Evolutionary conservation across 2,329 filamentous ascomycete genomes (phyloP), one percentile per base, ranked within the genome.

Genomic region (Xylariaceae sp.): DNA sequence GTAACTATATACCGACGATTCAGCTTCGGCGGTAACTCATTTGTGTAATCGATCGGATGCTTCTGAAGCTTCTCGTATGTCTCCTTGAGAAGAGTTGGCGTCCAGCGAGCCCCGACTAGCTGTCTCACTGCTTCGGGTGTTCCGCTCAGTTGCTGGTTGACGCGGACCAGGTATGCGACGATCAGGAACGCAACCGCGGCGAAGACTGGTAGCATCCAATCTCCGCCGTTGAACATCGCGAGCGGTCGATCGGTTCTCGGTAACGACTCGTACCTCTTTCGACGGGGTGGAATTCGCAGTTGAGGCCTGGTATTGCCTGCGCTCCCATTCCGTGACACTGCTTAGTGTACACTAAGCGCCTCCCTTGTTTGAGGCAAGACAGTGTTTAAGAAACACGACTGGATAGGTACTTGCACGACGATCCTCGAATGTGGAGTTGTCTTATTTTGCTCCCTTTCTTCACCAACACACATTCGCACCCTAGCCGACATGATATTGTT

Each of bases 1-100:
- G 78, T 76, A 3, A 80, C 71, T 39, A 80, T 64, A 62, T 79
- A 80, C 34, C 76, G 73, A 49, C 78, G 73, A 10, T 75, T 70
- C 52, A 75, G 64, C 57, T 70, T 73, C 1, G 72, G 74, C 3
- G 78, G 78, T 15, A 79, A 62, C 44, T 73, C 70, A 35, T 71
- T 68, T 5, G 63, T 65, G 60, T 75, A 78, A 57, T 77, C 72
- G 17, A 77, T 66, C 0, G 76, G 76, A 2, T 69, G 63, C n/a
- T 69, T 66, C 56, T 73, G 66, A 15, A 77, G 56, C 42, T 68
- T 68, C 47, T 71, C 64, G 57, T 74, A 76, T 1, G 73, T 73
- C 34, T 69, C 65, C 51, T 65, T 68, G n/a, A 78, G 64, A 49
- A 72, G 63, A 7, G 75, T 65, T 3, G 66, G 66, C 17, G 74